Evolutionary conservation across 495 filamentous ascomycete genomes (phyloP), one percentile per base, ranked within the genome.

Genomic region (Schizothecium vesticola): DNA sequence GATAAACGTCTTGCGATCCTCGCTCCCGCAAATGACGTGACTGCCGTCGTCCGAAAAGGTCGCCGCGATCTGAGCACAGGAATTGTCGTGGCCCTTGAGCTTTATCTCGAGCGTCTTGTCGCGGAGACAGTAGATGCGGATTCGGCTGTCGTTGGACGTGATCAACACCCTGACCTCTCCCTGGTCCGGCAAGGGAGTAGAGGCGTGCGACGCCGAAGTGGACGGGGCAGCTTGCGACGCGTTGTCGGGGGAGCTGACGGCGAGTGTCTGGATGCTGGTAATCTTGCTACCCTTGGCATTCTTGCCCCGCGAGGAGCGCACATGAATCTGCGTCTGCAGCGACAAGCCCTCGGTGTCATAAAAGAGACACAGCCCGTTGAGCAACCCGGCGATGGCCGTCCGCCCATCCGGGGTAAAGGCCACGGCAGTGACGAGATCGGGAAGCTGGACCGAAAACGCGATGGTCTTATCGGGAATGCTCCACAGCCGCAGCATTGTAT

Each of bases 241-340:
- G 0, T 23, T 9, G 12, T 57, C 61, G 55, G 60, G n/a, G 19
- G 67, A 51, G 23, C 25, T 60, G 24, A 68, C 56, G 0, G 75
- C 74, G 8, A 90, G 90, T 0, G 94, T 90, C 71, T 96, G 89
- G 58, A 99, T 96, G 25, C 93, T 93, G 0, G 95, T 98, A 72
- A 99, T 96, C 79, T 98, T 99, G 79, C 92, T 97, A 10, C 95
- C 94, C 77, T 95, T 97, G 1, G 94, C 91, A 72, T 97, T 98
- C 73, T 92, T 91, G 1, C 95, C 96, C 29, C 92, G 88, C 16
- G 92, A 90, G 4, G 93, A 97, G 61, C 92, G 87, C 23, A 97
- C 94, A 70, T 97, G 93, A 22, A 97, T 88, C 73, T 97, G 92
- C 6, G 88, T 88, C 68, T 90, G 86, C 43, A 89, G 87, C 73